phyloP scores from a whole-genome alignment of 208 protist genomes.

The Angomonas desouzai region DNA sequence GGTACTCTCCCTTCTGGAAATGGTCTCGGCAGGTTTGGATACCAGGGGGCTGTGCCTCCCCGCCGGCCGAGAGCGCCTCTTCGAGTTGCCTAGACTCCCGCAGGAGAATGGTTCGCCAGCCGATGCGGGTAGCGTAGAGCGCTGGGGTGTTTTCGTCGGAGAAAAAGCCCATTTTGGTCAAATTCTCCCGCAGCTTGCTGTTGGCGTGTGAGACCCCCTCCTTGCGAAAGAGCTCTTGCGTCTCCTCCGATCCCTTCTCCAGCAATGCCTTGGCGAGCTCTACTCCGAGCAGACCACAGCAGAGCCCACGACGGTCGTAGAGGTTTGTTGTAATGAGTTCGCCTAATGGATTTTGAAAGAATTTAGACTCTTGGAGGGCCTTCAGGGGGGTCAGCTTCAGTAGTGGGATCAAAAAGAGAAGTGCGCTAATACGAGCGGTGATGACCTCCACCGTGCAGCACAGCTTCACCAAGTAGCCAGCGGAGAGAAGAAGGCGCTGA shows the following conservation, averaged over 20 bases:
- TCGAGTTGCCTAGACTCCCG: slow-evolving; percentile 38
- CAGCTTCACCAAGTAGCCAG: slow-evolving; percentile 1
- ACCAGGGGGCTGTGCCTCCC: neutral
- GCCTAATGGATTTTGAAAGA: neutral
- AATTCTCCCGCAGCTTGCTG: slow-evolving; percentile 3
- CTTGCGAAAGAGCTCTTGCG: neutral
- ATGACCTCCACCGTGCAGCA: neutral
- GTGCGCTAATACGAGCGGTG: neutral
- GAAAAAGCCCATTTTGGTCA: slow-evolving; percentile 13
- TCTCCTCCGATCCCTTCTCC: neutral
- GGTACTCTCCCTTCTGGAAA: slow-evolving; percentile 36
- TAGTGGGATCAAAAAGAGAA: slow-evolving; percentile 1
- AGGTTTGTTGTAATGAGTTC: neutral
- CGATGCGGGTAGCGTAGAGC: slow-evolving; percentile 16
- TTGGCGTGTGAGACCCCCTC: neutral
- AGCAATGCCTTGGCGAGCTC: neutral
- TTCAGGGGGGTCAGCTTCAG: neutral
- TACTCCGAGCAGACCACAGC: neutral
- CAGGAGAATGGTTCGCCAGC: slow-evolving; percentile 42
- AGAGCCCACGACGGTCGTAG: neutral
- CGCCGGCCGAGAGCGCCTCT: slow-evolving; percentile 17
- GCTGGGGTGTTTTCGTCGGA: slow-evolving; percentile 12
- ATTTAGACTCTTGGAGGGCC: neutral
- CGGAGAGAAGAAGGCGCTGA: slow-evolving; percentile 31
- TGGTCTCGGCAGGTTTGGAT: neutral